Evolutionary conservation across 2,329 filamentous ascomycete species (phyloP).

Genomic region (Fonsecaea nubica): DNA sequence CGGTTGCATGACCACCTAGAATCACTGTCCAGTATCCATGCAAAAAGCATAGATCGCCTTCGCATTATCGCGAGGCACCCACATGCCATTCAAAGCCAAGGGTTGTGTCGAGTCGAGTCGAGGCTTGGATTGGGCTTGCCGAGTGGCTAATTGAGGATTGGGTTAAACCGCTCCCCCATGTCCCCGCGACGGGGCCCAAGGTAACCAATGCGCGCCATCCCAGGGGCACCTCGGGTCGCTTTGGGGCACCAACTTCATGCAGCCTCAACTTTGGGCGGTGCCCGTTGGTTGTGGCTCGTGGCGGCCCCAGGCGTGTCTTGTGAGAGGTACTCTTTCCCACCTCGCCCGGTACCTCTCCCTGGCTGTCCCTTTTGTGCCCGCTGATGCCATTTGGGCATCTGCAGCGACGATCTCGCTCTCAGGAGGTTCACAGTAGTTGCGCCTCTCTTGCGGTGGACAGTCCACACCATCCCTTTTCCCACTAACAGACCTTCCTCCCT

Average conservation of each 20-base stretch:
- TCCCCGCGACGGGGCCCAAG: not conserved
- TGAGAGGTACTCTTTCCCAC: not conserved
- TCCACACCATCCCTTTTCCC: conserved; percentile 4
- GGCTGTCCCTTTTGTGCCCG: conserved; percentile 4
- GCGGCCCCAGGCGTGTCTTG: conserved; percentile 8
- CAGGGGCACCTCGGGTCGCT: conserved; percentile 3
- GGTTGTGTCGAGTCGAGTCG: not conserved
- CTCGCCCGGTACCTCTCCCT: not conserved
- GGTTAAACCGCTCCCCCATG: not conserved
- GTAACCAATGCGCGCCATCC: not conserved
- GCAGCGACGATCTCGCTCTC: conserved; percentile 11
- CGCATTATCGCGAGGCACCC: conserved; percentile 2
- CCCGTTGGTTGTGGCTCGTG: conserved; percentile 20
- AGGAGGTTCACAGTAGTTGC: conserved; percentile 1
- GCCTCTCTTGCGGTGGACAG: not conserved
- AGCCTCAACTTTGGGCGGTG: conserved; percentile 6
- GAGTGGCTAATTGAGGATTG: not conserved
- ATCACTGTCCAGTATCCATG: not conserved
- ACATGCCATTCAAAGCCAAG: not conserved
- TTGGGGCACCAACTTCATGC: not conserved
- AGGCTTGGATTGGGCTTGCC: not conserved
- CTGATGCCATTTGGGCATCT: conserved; percentile 15
- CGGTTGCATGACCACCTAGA: not conserved
- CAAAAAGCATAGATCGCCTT: not conserved
- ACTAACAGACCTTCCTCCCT: conserved; percentile 12